Conservation (phyloP, 2,329 filamentous ascomycete genomes). For the Thermoascus crustaceus region DNA sequence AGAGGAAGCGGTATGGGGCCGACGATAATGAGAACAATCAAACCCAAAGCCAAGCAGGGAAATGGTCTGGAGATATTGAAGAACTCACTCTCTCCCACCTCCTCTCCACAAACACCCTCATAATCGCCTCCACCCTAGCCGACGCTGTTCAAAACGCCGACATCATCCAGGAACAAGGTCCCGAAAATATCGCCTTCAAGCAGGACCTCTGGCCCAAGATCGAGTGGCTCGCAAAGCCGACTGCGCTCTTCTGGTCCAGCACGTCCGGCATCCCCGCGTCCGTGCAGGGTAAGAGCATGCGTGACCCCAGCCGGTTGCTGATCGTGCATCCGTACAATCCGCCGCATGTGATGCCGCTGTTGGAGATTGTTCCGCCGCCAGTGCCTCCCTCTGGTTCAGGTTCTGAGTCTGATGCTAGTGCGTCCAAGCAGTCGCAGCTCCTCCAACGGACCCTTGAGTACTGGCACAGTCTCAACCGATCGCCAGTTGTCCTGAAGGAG, state of each 20-base stretch:
- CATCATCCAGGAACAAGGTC: constrained; percentile 54
- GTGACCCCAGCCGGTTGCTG: constrained; percentile 38
- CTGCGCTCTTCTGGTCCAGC: constrained; percentile 49
- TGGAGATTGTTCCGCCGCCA: constrained; percentile 49
- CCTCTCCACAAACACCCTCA: constrained; percentile 20
- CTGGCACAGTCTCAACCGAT: constrained; percentile 35
- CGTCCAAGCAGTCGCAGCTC: too few species aligned
- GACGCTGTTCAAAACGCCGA: constrained; percentile 40
- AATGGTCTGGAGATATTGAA: too few species aligned
- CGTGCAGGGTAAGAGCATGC: constrained; percentile 37
- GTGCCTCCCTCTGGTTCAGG: constrained; percentile 25
- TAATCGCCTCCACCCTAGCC: constrained; percentile 23
- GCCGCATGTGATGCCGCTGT: constrained; percentile 53
- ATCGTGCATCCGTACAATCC: constrained; percentile 57
- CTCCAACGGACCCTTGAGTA: constrained; percentile 39
- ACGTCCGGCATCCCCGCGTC: constrained; percentile 52
- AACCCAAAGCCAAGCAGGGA: too few species aligned
- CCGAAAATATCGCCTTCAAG: constrained; percentile 48
- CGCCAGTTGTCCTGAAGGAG: constrained; percentile 44
- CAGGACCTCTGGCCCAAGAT: constrained; percentile 44
- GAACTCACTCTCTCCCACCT: constrained; percentile 6
- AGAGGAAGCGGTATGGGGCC: too few species aligned
- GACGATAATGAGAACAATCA: too few species aligned
- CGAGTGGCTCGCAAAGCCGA: constrained; percentile 35
- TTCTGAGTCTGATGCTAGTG: constrained; percentile 15